phyloP scores from a whole-genome alignment of 179 eudicot species.

The Patellifolia procumbens region DNA sequence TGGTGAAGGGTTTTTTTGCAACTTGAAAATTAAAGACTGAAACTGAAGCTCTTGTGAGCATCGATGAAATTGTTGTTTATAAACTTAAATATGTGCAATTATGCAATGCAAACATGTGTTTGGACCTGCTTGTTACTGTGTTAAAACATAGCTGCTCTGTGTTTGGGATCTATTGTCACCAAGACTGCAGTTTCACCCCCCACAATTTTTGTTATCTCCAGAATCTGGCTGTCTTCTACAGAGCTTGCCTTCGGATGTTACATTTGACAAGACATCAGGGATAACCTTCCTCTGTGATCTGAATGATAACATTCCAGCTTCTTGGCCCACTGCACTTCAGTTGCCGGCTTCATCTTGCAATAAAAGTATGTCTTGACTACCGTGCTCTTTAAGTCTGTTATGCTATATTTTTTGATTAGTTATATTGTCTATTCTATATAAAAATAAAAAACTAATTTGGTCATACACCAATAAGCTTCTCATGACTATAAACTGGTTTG shows the following conservation, averaged over 20 bases:
- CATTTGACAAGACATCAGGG: conserved; percentile 69
- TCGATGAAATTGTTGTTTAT: not conserved
- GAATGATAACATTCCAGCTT: conserved; percentile 97
- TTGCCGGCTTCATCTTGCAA: conserved; percentile 79
- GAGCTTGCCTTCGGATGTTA: conserved; percentile 91
- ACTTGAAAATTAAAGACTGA: not conserved
- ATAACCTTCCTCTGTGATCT: conserved; percentile 85
- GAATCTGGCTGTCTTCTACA: conserved; percentile 95
- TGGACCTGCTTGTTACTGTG: not conserved
- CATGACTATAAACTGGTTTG: conserved; percentile 8
- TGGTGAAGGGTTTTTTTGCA: not conserved
- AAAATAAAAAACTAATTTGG: not conserved
- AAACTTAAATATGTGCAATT: not conserved
- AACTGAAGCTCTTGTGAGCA: not conserved
- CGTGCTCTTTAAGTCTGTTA: conserved; percentile 13
- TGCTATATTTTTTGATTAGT: not conserved
- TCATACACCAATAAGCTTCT: conserved; percentile 10
- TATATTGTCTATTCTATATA: not conserved
- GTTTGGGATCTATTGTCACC: not conserved
- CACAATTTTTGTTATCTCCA: conserved; percentile 26
- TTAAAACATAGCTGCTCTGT: not conserved
- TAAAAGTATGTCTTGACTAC: conserved; percentile 54
- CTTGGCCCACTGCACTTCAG: conserved; percentile 84
- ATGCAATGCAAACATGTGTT: not conserved
- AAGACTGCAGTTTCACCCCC: not conserved